These are phyloP conservation scores for Cenchrus purpureus DNA, from an alignment of 176 grass and related monocot species.

Conservation along the genomic window DNA sequence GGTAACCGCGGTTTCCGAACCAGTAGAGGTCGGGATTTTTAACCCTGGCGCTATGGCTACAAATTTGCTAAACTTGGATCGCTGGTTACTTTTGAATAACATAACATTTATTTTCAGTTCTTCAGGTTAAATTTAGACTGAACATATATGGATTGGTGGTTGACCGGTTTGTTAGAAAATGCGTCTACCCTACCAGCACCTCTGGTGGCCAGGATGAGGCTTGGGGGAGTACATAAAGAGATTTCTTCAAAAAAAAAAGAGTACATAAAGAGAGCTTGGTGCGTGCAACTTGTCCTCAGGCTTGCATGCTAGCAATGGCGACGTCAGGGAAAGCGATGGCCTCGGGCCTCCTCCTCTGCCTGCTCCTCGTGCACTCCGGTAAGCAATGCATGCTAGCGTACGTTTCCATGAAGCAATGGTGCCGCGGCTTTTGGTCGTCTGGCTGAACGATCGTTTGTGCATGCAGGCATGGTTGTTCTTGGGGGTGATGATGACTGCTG, in stretches of 20 bases:
- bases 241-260: neutral
- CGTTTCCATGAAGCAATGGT: too few relatives aligned
- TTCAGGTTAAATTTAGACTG: neutral
- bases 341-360: conserved; percentile 5
- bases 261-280: neutral
- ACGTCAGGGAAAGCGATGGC: neutral
- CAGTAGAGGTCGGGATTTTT: too few relatives aligned
- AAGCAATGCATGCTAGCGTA: neutral
- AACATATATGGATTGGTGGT: neutral
- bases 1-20: too few relatives aligned
- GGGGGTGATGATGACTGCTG: neutral
- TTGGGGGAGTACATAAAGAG: neutral
- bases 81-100: neutral
- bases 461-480: neutral
- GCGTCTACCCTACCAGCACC: neutral
- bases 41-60: too few relatives aligned
- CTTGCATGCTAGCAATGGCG: neutral
- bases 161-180: neutral
- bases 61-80: neutral
- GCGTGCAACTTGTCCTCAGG: neutral
- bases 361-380: neutral
- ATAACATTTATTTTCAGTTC: neutral
- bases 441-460: neutral
- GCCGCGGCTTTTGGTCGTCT: too few relatives aligned
- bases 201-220: neutral